These are phyloP conservation scores for Jatropha multifida DNA, from an alignment of 441 rosid species.

Conservation along the genomic window DNA sequence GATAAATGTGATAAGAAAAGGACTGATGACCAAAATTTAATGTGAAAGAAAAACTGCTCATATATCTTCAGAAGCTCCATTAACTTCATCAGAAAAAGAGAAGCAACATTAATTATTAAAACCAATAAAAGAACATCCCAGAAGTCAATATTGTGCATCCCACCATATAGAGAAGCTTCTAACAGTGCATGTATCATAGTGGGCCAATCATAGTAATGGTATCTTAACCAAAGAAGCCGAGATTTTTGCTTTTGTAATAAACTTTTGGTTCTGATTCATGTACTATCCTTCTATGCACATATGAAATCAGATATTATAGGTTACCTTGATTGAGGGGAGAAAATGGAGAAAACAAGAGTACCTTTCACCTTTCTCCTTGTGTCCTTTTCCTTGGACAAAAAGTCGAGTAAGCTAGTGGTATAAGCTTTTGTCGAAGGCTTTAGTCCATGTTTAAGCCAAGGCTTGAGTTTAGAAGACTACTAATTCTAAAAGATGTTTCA, in stretches of 20 bases:
- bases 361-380: background rate
- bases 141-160: conserved; percentile 19
- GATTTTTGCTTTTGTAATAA: background rate
- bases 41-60: conserved; percentile 3
- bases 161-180: background rate
- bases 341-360: background rate
- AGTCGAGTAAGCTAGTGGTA: background rate
- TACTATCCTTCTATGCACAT: background rate
- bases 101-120: conserved; percentile 6
- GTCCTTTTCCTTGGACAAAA: background rate
- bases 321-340: conserved; percentile 2
- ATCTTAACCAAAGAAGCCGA: conserved; percentile 4
- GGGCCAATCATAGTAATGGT: conserved; percentile 23
- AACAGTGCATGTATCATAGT: conserved; percentile 8
- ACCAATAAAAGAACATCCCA: conserved; percentile 5
- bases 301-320: background rate
- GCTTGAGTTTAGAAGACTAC: background rate
- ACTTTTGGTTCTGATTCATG: background rate
- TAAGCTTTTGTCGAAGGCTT: background rate
- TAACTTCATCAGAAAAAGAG: background rate
- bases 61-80: background rate
- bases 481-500: background rate
- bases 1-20: background rate
- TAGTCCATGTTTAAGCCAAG: background rate
- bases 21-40: conserved; percentile 9